phyloP scores from a whole-genome alignment of 1,139 yeast species.

The Pichia terricola region DNA sequence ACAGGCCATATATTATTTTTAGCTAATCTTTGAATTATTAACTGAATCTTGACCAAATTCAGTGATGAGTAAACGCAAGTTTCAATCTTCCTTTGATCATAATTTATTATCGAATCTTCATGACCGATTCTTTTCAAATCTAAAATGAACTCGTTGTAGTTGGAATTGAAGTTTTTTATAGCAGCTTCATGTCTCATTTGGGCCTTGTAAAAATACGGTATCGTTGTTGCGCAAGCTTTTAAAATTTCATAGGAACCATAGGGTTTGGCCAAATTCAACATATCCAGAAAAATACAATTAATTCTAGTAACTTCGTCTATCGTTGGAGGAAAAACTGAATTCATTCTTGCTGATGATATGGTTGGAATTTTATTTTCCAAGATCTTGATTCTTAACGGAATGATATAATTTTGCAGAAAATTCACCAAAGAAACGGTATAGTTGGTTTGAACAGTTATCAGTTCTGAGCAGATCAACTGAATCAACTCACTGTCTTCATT shows the following conservation, averaged over 20 bases:
- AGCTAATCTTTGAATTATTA: conserved; percentile 53
- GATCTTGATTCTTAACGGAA: conserved; percentile 68
- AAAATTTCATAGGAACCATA: conserved; percentile 67
- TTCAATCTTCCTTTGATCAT: conserved; percentile 54
- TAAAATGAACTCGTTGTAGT: conserved; percentile 28
- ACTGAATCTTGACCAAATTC: conserved; percentile 60
- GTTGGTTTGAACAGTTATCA: conserved; percentile 61
- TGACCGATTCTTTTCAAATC: conserved; percentile 9
- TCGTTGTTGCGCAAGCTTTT: conserved; percentile 66
- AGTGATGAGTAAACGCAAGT: conserved; percentile 61
- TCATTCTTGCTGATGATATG: conserved; percentile 49
- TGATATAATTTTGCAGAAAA: conserved; percentile 65
- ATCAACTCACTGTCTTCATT: conserved; percentile 26
- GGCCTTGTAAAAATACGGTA: conserved; percentile 88
- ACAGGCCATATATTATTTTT: conserved; percentile 32
- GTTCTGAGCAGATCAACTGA: conserved; percentile 52
- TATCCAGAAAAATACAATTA: conserved; percentile 73
- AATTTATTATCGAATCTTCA: conserved; percentile 17
- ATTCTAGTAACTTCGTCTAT: conserved; percentile 87
- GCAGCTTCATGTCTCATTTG: conserved; percentile 93
- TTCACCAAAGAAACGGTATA: conserved; percentile 64
- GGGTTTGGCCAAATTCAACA: conserved; percentile 55
- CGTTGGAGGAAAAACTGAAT: conserved; percentile 84
- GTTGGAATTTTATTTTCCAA: conserved; percentile 43
- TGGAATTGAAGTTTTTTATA: conserved; percentile 42